Conservation (phyloP, 768 basidiomycete species). For the Russula compacta region DNA sequence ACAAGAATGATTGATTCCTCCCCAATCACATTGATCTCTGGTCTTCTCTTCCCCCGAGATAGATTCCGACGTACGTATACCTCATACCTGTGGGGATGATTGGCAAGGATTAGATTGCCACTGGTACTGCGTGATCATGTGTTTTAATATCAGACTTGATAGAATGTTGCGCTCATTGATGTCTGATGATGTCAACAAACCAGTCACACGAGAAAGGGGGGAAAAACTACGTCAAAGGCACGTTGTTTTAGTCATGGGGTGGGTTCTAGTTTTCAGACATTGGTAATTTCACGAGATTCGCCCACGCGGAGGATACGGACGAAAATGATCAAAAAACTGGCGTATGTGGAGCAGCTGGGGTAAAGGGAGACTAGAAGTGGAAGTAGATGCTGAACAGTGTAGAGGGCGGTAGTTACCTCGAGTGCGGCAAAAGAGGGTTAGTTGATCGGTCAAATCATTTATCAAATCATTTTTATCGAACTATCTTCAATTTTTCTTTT, state of each 20-base stretch:
- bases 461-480: too few relatives aligned
- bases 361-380: too few relatives aligned
- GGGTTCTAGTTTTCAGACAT: not conserved
- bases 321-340: not conserved
- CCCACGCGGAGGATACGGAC: not conserved
- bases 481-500: not conserved
- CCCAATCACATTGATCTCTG: not conserved
- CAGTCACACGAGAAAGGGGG: not conserved
- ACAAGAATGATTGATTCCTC: not conserved
- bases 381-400: too few relatives aligned
- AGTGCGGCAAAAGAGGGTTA: too few relatives aligned
- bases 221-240: not conserved
- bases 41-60: not conserved
- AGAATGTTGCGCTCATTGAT: not conserved
- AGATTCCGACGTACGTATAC: constrained; percentile 1
- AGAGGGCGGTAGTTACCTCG: too few relatives aligned
- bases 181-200: not conserved
- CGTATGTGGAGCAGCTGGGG: too few relatives aligned
- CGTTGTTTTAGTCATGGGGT: not conserved
- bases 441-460: too few relatives aligned
- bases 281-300: not conserved
- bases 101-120: not conserved
- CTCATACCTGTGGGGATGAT: not conserved
- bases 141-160: not conserved
- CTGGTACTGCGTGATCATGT: not conserved